Evolutionary conservation across 23 red algal genomes (phyloP).

Genomic region (Gracilariopsis chorda): DNA sequence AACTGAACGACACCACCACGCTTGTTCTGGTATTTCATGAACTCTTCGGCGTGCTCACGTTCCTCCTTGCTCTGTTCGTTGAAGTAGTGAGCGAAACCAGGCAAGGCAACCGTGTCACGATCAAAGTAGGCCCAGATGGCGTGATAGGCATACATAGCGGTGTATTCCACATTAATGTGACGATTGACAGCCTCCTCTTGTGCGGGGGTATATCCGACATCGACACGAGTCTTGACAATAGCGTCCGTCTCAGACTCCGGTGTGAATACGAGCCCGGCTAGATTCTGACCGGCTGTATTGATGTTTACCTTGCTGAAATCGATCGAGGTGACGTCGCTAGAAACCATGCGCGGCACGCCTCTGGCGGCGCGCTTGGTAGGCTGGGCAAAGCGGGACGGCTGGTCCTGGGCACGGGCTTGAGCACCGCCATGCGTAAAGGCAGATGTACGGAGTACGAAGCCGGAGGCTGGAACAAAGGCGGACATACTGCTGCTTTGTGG

Average conservation of each 20-base stretch:
- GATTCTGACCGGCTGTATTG: slow-evolving; percentile 58
- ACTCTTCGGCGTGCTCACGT: slow-evolving; percentile 80
- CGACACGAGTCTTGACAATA: slow-evolving; percentile 62
- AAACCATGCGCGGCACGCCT: background rate
- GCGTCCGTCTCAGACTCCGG: slow-evolving; percentile 48
- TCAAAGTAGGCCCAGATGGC: slow-evolving; percentile 95
- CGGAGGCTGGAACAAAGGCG: background rate
- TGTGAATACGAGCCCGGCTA: slow-evolving; percentile 77
- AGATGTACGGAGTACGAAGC: background rate
- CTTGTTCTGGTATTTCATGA: slow-evolving; percentile 93
- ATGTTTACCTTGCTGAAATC: slow-evolving; percentile 83
- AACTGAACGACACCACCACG: slow-evolving; percentile 83
- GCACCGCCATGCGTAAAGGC: background rate
- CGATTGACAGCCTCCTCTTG: slow-evolving; percentile 91
- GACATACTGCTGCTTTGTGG: too few relatives aligned
- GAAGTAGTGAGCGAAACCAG: slow-evolving; percentile 97
- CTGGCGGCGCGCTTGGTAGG: too few relatives aligned
- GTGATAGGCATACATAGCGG: slow-evolving; percentile 93
- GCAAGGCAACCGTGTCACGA: slow-evolving; percentile 89
- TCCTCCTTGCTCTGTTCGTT: slow-evolving; percentile 80
- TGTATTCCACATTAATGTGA: slow-evolving; percentile 99
- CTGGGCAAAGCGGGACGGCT: background rate
- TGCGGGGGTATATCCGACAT: slow-evolving; percentile 55
- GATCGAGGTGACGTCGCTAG: slow-evolving; percentile 7
- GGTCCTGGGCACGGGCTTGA: background rate